phyloP scores from a whole-genome alignment of 805 yeast genomes.

The Wickerhamiella australiensis region DNA sequence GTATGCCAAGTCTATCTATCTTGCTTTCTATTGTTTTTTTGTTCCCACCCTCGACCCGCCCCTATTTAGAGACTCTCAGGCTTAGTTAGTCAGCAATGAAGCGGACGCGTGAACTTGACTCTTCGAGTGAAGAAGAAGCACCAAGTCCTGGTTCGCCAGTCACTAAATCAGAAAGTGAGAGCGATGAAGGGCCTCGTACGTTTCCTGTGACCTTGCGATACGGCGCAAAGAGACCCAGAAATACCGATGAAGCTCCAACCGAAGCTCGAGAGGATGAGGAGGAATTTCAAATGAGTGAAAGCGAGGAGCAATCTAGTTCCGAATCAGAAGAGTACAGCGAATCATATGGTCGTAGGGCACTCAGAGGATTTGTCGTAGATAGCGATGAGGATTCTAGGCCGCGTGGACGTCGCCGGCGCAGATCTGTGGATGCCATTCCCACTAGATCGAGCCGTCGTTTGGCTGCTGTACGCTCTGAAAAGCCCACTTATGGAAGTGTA shows the following conservation, averaged over 20 bases:
- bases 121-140: neutral
- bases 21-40: neutral
- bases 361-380: slow-evolving; percentile 16
- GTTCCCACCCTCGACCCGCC: too few relatives aligned
- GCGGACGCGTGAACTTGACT: slow-evolving; percentile 3
- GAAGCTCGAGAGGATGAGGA: slow-evolving; percentile 7
- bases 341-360: neutral
- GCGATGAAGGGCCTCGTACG: neutral
- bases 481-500: slow-evolving; percentile 1
- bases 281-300: slow-evolving; percentile 4
- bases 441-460: slow-evolving; percentile 3
- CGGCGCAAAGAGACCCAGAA: slow-evolving; percentile 1
- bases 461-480: neutral
- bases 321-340: slow-evolving; percentile 8
- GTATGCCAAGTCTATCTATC: too few relatives aligned
- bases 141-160: neutral
- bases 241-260: neutral
- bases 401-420: slow-evolving; percentile 5
- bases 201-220: slow-evolving; percentile 8
- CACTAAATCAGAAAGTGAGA: neutral
- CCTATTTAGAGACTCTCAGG: neutral
- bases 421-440: neutral
- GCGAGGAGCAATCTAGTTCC: neutral
- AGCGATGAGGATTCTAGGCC: slow-evolving; percentile 15
- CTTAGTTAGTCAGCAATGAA: slow-evolving; percentile 9